These are phyloP conservation scores for Chrysoporthe austroafricana DNA, from an alignment of 2,329 filamentous ascomycete genomes.

Conservation along the genomic window DNA sequence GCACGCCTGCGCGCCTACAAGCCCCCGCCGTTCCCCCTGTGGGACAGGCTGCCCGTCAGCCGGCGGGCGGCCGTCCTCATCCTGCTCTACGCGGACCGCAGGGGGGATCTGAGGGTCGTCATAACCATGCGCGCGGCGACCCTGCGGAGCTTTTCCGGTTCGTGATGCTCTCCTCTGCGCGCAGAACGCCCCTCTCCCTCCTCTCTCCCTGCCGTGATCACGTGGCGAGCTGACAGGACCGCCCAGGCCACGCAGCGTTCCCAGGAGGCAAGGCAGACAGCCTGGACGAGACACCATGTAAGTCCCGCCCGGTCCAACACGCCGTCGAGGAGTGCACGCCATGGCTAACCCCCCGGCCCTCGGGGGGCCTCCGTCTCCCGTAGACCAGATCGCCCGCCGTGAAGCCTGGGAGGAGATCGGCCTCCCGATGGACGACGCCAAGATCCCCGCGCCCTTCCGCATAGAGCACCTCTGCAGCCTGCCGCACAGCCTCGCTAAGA, in stretches of 20 bases:
- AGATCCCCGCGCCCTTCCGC: slow-evolving; percentile 75
- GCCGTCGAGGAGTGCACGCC: not conserved
- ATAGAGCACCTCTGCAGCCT: slow-evolving; percentile 89
- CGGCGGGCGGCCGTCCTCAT: slow-evolving; percentile 86
- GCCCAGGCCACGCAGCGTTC: slow-evolving; percentile 75
- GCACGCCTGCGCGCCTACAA: slow-evolving; percentile 64
- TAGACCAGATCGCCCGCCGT: slow-evolving; percentile 81
- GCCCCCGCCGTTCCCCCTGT: slow-evolving; percentile 63
- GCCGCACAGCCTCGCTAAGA: slow-evolving; percentile 71
- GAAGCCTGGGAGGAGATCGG: slow-evolving; percentile 96
- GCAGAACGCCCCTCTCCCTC: not conserved
- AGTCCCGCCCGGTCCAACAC: slow-evolving; percentile 31
- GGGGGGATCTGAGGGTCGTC: slow-evolving; percentile 76
- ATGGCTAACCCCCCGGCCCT: not conserved
- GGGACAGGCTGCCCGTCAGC: slow-evolving; percentile 63
- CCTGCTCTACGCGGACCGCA: slow-evolving; percentile 81
- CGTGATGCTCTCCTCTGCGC: slow-evolving; percentile 20
- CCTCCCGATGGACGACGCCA: slow-evolving; percentile 70
- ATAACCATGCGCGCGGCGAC: slow-evolving; percentile 70
- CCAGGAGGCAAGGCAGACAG: slow-evolving; percentile 76
- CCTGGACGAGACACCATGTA: slow-evolving; percentile 63
- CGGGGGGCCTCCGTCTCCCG: slow-evolving; percentile 32
- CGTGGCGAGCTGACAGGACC: not conserved
- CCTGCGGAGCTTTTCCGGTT: slow-evolving; percentile 69
- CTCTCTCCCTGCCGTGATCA: not conserved